Percentiles rank a stretch among this genome's conserved stretches.
phyloP scores from a whole-genome alignment of 441 rosid species.

The Syzygium malaccense region DNA sequence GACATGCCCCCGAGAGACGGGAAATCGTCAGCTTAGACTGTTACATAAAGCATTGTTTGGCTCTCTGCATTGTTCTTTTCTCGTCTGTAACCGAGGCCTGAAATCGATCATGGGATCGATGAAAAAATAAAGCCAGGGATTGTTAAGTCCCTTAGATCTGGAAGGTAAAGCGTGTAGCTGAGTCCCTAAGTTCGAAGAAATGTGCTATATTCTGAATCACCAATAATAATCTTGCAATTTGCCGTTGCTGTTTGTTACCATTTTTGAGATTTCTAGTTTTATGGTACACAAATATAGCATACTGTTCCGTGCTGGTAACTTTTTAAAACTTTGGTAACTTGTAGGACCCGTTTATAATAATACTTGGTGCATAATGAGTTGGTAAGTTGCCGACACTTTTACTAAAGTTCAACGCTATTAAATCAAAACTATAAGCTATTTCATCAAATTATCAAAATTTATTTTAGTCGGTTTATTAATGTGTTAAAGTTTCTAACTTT shows the following conservation, averaged over 20 bases:
- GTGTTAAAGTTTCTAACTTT: background rate
- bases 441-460: background rate
- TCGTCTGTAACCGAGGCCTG: background rate
- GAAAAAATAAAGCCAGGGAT: background rate
- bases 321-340: background rate
- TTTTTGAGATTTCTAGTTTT: background rate
- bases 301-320: background rate
- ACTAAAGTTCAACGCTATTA: background rate
- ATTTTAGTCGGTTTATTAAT: background rate
- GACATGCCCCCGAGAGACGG: background rate
- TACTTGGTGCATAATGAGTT: background rate
- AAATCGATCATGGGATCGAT: background rate
- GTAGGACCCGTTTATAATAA: background rate
- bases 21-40: background rate
- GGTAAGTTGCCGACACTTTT: background rate
- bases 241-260: background rate
- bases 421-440: background rate
- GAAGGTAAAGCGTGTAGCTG: background rate
- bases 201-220: background rate
- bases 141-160: background rate
- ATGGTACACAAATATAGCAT: background rate
- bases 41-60: background rate
- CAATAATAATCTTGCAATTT: background rate
- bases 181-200: background rate
- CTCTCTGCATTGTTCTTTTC: background rate